Evolutionary conservation across 1,139 yeast genomes (phyloP).

Genomic region (Petasospora rhodanensis): DNA sequence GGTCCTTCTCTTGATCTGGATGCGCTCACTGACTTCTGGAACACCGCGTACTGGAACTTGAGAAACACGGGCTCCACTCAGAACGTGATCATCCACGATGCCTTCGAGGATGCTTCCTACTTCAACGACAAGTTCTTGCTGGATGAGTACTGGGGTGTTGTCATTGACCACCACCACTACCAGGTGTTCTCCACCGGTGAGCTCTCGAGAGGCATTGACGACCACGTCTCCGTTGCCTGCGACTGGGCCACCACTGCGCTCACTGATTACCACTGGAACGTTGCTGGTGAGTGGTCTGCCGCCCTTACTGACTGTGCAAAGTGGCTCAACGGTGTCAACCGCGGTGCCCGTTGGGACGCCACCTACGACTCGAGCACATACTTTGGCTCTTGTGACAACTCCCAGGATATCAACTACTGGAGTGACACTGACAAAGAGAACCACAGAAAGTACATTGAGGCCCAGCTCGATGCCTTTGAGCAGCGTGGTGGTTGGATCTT

Average conservation of each 20-base stretch:
- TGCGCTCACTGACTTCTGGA: constrained; percentile 52
- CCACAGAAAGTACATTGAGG: constrained; percentile 74
- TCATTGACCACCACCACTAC: constrained; percentile 88
- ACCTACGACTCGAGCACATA: constrained; percentile 32
- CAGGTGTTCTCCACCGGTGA: constrained; percentile 74
- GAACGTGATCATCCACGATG: constrained; percentile 37
- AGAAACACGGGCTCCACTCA: constrained; percentile 29
- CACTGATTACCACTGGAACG: constrained; percentile 65
- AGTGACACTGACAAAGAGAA: constrained; percentile 48
- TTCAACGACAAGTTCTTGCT: constrained; percentile 53
- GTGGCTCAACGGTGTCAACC: constrained; percentile 59
- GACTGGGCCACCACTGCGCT: constrained; percentile 47
- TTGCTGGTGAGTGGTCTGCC: constrained; percentile 82
- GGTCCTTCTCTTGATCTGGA: constrained; percentile 63
- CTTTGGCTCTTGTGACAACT: constrained; percentile 62
- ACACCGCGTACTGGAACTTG: constrained; percentile 32
- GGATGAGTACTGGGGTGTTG: constrained; percentile 51
- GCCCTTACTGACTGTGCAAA: constrained; percentile 63
- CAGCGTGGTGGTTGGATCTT: constrained; percentile 77
- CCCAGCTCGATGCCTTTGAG: constrained; percentile 83
- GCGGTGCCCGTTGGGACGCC: constrained; percentile 57
- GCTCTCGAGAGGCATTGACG: constrained; percentile 49
- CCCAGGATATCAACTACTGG: constrained; percentile 58
- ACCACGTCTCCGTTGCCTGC: constrained; percentile 64
- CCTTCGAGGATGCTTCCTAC: constrained; percentile 59